Conservation (phyloP, 2,329 filamentous ascomycete genomes). For the Penicillium sp. region DNA sequence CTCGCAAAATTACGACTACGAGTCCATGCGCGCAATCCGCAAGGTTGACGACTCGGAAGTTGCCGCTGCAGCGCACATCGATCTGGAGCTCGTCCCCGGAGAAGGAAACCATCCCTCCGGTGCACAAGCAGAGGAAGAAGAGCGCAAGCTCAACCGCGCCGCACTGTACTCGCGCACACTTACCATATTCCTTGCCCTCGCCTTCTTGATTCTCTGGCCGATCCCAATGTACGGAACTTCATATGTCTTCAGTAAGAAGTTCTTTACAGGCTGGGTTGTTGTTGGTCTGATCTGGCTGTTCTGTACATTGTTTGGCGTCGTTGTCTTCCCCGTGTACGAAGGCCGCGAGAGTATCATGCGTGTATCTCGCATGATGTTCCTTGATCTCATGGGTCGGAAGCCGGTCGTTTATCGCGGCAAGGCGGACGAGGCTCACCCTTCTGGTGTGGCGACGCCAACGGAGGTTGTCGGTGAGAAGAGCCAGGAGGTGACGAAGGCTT, state of each 20-base stretch:
- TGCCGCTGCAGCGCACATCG: conserved; percentile 64
- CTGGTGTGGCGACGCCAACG: conserved; percentile 54
- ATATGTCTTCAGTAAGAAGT: conserved; percentile 80
- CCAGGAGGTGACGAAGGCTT: conserved; percentile 16
- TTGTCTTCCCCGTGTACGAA: conserved; percentile 80
- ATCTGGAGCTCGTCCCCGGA: conserved; percentile 67
- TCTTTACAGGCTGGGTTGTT: conserved; percentile 81
- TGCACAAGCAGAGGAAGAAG: conserved; percentile 49
- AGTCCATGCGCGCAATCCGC: conserved; percentile 78
- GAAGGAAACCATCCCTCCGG: conserved; percentile 41
- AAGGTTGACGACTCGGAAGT: conserved; percentile 78
- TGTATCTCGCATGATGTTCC: conserved; percentile 64
- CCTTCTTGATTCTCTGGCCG: conserved; percentile 81
- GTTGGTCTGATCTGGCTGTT: conserved; percentile 83
- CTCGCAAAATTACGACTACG: conserved; percentile 82
- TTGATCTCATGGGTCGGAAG: conserved; percentile 59
- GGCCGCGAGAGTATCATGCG: conserved; percentile 69
- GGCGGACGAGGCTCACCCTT: conserved; percentile 47
- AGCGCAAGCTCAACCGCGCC: conserved; percentile 57
- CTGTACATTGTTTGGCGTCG: conserved; percentile 71
- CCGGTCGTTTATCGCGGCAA: conserved; percentile 39
- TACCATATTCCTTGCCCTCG: conserved; percentile 68
- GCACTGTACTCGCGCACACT: conserved; percentile 60
- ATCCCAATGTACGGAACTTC: conserved; percentile 86
- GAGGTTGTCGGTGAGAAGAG: conserved; percentile 44